Conservation (phyloP, 2,329 filamentous ascomycete genomes). For the Penicillium italicum region DNA sequence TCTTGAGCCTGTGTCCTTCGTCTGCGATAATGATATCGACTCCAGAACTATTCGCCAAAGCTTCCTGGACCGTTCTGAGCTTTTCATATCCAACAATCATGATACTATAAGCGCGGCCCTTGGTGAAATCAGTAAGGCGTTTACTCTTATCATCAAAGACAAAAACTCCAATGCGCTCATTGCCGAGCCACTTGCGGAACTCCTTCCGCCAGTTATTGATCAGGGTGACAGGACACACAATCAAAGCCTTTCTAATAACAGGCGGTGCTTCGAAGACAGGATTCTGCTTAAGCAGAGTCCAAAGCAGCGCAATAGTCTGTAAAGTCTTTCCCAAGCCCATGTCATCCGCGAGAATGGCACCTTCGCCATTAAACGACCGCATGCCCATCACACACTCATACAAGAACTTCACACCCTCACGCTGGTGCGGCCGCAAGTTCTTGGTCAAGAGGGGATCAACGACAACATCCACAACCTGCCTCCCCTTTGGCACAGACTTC, state of each 20-base stretch:
- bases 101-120: slow-evolving; percentile 63
- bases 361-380: slow-evolving; percentile 61
- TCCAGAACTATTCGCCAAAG: slow-evolving; percentile 58
- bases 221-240: slow-evolving; percentile 69
- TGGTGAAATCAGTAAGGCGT: slow-evolving; percentile 65
- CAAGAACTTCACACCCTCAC: slow-evolving; percentile 65
- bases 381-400: slow-evolving; percentile 76
- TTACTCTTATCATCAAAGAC: slow-evolving; percentile 59
- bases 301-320: slow-evolving; percentile 67
- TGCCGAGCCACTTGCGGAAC: slow-evolving; percentile 70
- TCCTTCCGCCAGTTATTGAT: slow-evolving; percentile 72
- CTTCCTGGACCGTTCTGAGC: slow-evolving; percentile 61
- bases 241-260: slow-evolving; percentile 66
- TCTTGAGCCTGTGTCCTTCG: slow-evolving; percentile 66
- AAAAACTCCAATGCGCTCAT: slow-evolving; percentile 66
- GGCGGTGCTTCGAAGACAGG: slow-evolving; percentile 58
- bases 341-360: slow-evolving; percentile 69
- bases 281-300: slow-evolving; percentile 70
- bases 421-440: slow-evolving; percentile 64
- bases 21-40: slow-evolving; percentile 70
- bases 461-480: slow-evolving; percentile 67
- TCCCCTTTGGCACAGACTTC: slow-evolving; percentile 54
- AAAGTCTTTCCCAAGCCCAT: slow-evolving; percentile 74
- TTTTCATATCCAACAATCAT: slow-evolving; percentile 75
- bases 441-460: slow-evolving; percentile 64